Evolutionary conservation across 2,329 filamentous ascomycete genomes (phyloP).

Genomic region (Calonectria honghensis): DNA sequence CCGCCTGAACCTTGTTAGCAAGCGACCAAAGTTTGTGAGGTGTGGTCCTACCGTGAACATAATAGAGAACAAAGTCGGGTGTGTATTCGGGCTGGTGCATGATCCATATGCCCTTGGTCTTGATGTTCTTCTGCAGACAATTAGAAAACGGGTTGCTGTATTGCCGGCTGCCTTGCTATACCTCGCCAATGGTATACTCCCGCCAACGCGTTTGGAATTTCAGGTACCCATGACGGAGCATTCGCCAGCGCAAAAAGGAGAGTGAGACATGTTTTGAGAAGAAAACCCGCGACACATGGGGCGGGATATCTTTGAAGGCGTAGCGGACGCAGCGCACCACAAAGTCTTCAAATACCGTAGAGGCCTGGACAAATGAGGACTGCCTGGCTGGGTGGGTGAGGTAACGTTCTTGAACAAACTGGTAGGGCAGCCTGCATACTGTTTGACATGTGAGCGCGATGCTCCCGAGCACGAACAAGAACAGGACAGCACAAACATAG

Average conservation of each 20-base stretch:
- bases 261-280: constrained; percentile 84
- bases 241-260: constrained; percentile 84
- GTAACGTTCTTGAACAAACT: constrained; percentile 58
- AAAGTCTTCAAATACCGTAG: constrained; percentile 85
- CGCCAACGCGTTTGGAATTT: constrained; percentile 78
- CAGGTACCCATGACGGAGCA: constrained; percentile 82
- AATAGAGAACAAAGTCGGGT: constrained; percentile 88
- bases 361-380: constrained; percentile 79
- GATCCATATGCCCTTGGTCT: constrained; percentile 81
- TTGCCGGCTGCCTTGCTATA: constrained; percentile 37
- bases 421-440: constrained; percentile 57
- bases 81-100: constrained; percentile 74
- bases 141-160: constrained; percentile 20
- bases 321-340: constrained; percentile 86
- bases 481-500: constrained; percentile 70
- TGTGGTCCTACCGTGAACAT: constrained; percentile 79
- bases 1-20: constrained; percentile 71
- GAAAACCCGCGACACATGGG: constrained; percentile 83
- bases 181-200: constrained; percentile 63
- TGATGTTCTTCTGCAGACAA: constrained; percentile 58
- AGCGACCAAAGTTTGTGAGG: neutral
- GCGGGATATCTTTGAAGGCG: constrained; percentile 83
- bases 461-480: constrained; percentile 13
- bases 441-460: constrained; percentile 40
- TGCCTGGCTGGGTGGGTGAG: constrained; percentile 55